phyloP scores from a whole-genome alignment of 345 rosid species.

The Linum trigynum region DNA sequence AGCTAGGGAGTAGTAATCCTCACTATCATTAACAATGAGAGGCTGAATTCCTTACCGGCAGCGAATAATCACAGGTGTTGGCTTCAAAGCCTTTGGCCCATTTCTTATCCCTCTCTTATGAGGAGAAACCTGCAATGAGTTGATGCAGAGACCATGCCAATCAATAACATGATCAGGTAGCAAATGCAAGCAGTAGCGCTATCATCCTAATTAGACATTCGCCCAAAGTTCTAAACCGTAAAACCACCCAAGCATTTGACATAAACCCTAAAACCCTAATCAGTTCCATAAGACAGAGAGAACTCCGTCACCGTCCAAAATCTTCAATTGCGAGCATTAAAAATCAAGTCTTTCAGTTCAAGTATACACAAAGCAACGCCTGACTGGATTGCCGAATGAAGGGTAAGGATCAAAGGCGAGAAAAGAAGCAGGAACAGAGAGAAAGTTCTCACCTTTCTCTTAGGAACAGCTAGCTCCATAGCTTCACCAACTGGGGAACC shows the following conservation, averaged over 20 bases:
- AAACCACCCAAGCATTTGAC: too few species aligned
- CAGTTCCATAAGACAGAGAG: background rate
- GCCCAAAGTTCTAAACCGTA: background rate
- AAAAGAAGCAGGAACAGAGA: background rate
- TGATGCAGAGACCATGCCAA: background rate
- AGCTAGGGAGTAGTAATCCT: background rate
- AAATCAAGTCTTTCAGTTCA: background rate
- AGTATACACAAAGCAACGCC: background rate
- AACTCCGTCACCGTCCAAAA: background rate
- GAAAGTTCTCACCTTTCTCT: background rate
- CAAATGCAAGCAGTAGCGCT: background rate
- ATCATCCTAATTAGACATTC: background rate
- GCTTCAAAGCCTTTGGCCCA: conserved; percentile 92
- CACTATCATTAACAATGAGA: background rate
- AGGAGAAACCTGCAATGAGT: conserved; percentile 40
- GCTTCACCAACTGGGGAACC: background rate
- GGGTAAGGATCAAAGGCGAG: background rate
- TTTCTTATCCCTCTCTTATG: conserved; percentile 80
- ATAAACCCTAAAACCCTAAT: background rate
- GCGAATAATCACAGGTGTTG: conserved; percentile 69
- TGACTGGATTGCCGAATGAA: background rate
- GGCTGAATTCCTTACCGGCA: conserved; percentile 51
- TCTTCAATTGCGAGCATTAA: background rate
- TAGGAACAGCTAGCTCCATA: background rate
- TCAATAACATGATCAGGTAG: background rate